phyloP scores from a whole-genome alignment of 2,329 filamentous ascomycete species.

The Capronia epimyces region DNA sequence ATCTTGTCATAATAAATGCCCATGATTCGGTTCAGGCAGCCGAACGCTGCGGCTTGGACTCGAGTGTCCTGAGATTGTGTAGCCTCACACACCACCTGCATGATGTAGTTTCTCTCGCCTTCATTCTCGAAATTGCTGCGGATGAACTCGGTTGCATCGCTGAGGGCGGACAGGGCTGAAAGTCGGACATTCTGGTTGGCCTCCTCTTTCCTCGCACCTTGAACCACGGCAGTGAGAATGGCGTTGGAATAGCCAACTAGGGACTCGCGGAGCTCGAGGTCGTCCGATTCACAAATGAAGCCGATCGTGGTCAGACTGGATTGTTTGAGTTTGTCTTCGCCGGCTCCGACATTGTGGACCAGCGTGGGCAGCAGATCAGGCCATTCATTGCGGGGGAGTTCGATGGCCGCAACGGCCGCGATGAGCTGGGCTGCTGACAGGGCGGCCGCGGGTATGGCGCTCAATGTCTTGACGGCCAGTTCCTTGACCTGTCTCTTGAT shows the following conservation, averaged over 20 bases:
- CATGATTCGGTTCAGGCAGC: conserved; percentile 98
- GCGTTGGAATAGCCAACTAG: conserved; percentile 87
- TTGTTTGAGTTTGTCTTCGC: conserved; percentile 84
- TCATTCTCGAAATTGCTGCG: conserved; percentile 98
- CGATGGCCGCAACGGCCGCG: conserved; percentile 87
- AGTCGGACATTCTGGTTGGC: conserved; percentile 82
- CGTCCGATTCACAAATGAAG: conserved; percentile 95
- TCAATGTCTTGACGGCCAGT: conserved; percentile 80
- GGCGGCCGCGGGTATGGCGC: conserved; percentile 77
- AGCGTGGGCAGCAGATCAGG: conserved; percentile 80
- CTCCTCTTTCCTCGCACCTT: conserved; percentile 96
- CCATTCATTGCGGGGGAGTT: conserved; percentile 91
- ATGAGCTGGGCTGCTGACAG: conserved; percentile 91
- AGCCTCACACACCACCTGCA: conserved; percentile 99
- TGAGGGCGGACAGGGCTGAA: conserved; percentile 86
- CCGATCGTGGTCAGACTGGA: conserved; percentile 92
- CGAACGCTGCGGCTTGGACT: conserved; percentile 94
- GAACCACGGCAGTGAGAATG: conserved; percentile 94
- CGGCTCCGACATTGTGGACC: conserved; percentile 87
- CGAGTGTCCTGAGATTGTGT: conserved; percentile 86
- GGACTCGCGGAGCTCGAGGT: conserved; percentile 74
- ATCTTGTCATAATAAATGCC: conserved; percentile 98
- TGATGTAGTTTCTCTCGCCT: conserved; percentile 98
- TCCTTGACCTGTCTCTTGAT: conserved; percentile 86
- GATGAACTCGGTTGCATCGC: conserved; percentile 96